These are phyloP conservation scores for Pythium volutum DNA, from an alignment of 352 stramenopile species.

Conservation along the genomic window DNA sequence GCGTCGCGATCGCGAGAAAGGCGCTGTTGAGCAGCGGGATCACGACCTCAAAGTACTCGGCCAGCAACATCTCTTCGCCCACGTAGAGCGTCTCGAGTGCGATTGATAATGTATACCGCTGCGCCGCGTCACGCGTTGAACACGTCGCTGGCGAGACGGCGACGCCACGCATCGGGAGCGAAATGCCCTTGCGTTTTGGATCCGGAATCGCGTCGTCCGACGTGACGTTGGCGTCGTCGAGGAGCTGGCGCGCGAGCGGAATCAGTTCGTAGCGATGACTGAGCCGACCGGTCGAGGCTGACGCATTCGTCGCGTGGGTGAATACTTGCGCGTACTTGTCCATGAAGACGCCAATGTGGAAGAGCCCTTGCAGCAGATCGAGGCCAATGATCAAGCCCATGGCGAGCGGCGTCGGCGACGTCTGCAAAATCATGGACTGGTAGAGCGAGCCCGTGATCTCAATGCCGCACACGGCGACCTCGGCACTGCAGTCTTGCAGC, in stretches of 20 bases:
- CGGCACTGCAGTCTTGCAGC: constrained; percentile 17
- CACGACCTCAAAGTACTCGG: constrained; percentile 26
- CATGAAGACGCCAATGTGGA: constrained; percentile 14
- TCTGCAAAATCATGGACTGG: constrained; percentile 25
- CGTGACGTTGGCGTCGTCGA: not conserved
- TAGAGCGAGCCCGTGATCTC: constrained; percentile 21
- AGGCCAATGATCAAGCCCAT: constrained; percentile 21
- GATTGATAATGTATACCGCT: constrained; percentile 10
- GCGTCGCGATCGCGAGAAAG: constrained; percentile 6
- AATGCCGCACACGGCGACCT: constrained; percentile 22
- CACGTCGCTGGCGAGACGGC: not conserved
- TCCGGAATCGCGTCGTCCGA: not conserved
- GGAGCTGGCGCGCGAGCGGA: constrained; percentile 3
- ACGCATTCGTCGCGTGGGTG: not conserved
- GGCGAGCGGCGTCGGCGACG: constrained; percentile 2
- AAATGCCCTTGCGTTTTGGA: too few species aligned
- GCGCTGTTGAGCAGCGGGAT: constrained; percentile 20
- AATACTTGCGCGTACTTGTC: not conserved
- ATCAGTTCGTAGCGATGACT: constrained; percentile 4
- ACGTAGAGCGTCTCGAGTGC: constrained; percentile 3
- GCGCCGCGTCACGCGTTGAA: too few species aligned
- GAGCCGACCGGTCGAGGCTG: too few species aligned
- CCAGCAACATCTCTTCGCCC: constrained; percentile 11
- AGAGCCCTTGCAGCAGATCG: constrained; percentile 12
- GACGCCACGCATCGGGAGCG: too few species aligned